Evolutionary conservation across 805 yeast genomes (phyloP), one percentile per base, ranked within the genome.

Genomic region (Candida parachauliodes): DNA sequence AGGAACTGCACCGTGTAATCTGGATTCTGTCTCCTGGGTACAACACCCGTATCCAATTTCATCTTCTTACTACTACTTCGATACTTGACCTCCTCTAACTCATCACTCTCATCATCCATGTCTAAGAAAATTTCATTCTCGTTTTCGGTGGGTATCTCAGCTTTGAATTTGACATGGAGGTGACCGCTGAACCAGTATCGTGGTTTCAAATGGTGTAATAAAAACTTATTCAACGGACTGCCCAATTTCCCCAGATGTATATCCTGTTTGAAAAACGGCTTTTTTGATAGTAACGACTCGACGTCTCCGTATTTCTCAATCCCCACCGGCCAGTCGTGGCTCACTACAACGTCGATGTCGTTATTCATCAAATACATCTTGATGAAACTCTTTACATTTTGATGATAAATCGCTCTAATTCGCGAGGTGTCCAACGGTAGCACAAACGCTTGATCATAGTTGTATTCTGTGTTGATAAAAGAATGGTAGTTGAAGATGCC

Each of bases 311-410:
- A 61, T 4, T 76, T 60, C 29, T 73, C 83, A 8, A 89, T 79
- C 3, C 84, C 86, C 28, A 70, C 79, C 0, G 98, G 98, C 98
- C 98, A 93, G 63, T 93, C 98, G 59, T 93, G 98, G 22, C 86
- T 76, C 37, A 91, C 43, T 54, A 83, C 68, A 1, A 88, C 54
- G 47, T 86, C 84, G 5, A 77, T 32, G 9, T 48, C 42, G 4
- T 44, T 43, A 9, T 48, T 41, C 41, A 74, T 48, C 49, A 74
- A 46, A 47, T 66, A 59, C 47, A 87, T 60, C 44, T 83, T 83
- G 25, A 78, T 45, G 39, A 74, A 76, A 40, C 83, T 83, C 37
- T 70, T 69, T 32, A 83, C 74, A 25, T 89, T 75, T 36, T 81
- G 78, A 58, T 93, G 96, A 59, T 85, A 86, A 0, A 78, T 71